Evolutionary conservation across 805 yeast genomes (phyloP), one percentile per base, ranked within the genome.

Genomic region (Candida wancherniae): DNA sequence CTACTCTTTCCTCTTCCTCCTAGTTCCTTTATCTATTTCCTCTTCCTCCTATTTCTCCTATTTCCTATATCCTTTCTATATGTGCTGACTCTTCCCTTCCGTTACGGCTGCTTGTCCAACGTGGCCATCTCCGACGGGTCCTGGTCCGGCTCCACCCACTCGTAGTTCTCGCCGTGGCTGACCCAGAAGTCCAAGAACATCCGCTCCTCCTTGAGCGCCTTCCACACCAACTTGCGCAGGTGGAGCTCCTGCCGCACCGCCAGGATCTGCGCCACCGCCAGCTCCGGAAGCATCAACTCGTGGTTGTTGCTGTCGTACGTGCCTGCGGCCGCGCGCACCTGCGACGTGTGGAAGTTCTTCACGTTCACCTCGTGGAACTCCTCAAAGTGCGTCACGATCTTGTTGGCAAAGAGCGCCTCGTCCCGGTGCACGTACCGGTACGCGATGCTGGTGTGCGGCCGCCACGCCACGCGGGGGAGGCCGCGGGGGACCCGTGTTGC

Each of bases 101-200:
- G n/a, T n/a, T n/a, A n/a, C n/a, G n/a, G n/a, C n/a, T n/a, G n/a
- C n/a, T n/a, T n/a, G n/a, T 22, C 9, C 18, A 32, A 14, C 9
- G 18, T 26, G 11, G 26, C 31, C 12, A 61, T 46, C 33, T 64
- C 69, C 0, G 92, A 94, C 0, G 95, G 95, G 50, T 85, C 95
- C 49, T 81, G 82, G 51, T 84, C 95, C 1, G 94, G 94, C 50
- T 84, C 95, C 9, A 74, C 80, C 95, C 95, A 84, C 38, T 80
- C 84, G 50, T 83, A 84, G 9, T 86, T 87, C 33, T 80, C 88
- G 18, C 95, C 95, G 14, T 57, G 57, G 24, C 51, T 51, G 11
- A 48, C 27, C 67, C 67, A 64, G 26, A 51, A 63, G 22, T 63
- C 66, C 19, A 63, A 34, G 31, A 61, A 59, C 29, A 51, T 44